These are phyloP conservation scores for Rhododendron vialii DNA, from an alignment of 148 eudicot genomes.

Conservation along the genomic window DNA sequence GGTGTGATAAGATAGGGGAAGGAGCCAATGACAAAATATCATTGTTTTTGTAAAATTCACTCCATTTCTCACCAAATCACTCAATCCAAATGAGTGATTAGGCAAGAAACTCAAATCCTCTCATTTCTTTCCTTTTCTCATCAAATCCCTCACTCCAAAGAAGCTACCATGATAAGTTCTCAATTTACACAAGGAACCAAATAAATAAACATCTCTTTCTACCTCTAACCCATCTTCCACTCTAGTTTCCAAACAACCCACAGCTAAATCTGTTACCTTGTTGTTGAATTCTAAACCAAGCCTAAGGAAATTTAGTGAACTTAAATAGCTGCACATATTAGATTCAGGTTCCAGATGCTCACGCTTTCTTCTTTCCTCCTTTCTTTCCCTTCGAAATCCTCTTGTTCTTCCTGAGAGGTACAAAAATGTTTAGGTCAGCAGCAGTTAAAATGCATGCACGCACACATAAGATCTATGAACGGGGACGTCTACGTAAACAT, in stretches of 20 bases:
- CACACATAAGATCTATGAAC: neutral
- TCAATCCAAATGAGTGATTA: neutral
- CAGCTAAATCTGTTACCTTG: neutral
- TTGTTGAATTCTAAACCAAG: neutral
- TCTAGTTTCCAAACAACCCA: neutral
- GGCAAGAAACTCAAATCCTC: neutral
- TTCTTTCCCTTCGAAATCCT: constrained; percentile 25
- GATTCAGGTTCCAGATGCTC: neutral
- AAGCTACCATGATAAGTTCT: neutral
- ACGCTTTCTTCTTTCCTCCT: constrained; percentile 30
- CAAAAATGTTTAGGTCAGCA: neutral
- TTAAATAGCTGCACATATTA: no score
- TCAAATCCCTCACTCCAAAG: neutral
- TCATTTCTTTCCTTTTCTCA: neutral
- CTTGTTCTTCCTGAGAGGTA: constrained; percentile 20
- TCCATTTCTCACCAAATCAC: neutral
- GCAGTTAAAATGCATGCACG: neutral
- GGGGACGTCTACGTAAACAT: neutral
- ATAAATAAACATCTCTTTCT: neutral
- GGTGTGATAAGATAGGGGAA: neutral
- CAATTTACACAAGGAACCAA: neutral
- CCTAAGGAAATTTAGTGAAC: neutral
- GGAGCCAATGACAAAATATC: neutral
- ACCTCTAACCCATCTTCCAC: neutral
- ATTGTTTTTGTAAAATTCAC: neutral